Conservation (phyloP, 2,329 filamentous ascomycete genomes). For the Colletotrichum sp. region DNA sequence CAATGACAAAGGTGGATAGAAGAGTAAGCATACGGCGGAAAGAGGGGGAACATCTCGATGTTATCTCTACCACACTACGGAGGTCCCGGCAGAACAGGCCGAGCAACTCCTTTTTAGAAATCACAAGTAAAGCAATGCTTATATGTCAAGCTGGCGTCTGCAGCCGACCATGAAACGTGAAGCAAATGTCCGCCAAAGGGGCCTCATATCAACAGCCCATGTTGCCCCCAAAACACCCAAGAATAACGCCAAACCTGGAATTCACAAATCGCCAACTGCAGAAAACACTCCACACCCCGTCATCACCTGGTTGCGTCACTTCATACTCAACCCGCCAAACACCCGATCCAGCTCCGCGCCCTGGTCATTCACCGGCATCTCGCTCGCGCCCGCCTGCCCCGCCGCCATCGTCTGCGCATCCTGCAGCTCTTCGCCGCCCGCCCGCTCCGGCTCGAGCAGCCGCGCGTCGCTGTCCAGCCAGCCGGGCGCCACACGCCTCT, state of each 20-base stretch:
- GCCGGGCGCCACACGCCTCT: conserved; percentile 78
- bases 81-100: not conserved
- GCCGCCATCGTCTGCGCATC: conserved; percentile 36
- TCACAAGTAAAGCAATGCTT: not conserved
- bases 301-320: not conserved
- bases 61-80: no score
- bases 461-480: conserved; percentile 79
- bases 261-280: not conserved
- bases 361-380: conserved; percentile 48
- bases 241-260: no score
- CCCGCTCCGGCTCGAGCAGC: conserved; percentile 70
- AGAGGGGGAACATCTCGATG: no score
- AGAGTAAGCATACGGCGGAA: no score
- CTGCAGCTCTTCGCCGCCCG: conserved; percentile 21
- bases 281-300: no score
- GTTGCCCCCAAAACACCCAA: no score
- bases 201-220: not conserved
- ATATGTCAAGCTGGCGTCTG: not conserved
- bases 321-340: conserved; percentile 54
- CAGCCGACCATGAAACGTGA: not conserved
- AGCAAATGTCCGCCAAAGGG: not conserved
- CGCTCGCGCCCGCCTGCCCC: conserved; percentile 30
- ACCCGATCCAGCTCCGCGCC: conserved; percentile 63
- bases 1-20: no score
- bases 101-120: not conserved